A percentile compares a stretch with the other conserved stretches of the same genome.
Conservation (phyloP, 305 asterid species). For the Fraxinus angustifolia region DNA sequence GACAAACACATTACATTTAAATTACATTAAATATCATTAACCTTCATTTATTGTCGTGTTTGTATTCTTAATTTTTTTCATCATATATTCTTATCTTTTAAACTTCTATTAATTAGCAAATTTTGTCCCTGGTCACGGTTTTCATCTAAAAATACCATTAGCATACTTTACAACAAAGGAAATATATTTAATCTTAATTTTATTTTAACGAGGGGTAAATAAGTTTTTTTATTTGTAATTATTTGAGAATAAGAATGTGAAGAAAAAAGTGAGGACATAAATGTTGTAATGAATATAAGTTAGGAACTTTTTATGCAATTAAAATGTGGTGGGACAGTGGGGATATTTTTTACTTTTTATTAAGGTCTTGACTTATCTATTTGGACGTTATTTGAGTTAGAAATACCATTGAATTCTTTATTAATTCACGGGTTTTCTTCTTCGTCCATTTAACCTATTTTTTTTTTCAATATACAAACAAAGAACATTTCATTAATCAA, state of each 20-base stretch:
- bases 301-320: neutral
- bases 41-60: neutral
- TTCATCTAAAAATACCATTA: neutral
- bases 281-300: neutral
- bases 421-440: neutral
- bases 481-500: neutral
- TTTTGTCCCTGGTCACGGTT: neutral
- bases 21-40: neutral
- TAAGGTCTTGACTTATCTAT: neutral
- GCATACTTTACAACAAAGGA: neutral
- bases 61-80: neutral
- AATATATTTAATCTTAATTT: neutral
- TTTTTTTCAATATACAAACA: neutral
- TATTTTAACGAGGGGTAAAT: no score
- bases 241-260: neutral
- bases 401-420: neutral
- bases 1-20: no score
- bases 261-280: neutral
- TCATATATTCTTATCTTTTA: neutral
- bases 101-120: neutral
- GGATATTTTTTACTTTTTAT: no score
- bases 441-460: neutral
- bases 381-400: neutral
- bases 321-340: neutral
- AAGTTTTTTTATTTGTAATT: neutral